Base-by-base conservation (phyloP, 345 rosid species). In the Aquilaria sinensis region DNA sequence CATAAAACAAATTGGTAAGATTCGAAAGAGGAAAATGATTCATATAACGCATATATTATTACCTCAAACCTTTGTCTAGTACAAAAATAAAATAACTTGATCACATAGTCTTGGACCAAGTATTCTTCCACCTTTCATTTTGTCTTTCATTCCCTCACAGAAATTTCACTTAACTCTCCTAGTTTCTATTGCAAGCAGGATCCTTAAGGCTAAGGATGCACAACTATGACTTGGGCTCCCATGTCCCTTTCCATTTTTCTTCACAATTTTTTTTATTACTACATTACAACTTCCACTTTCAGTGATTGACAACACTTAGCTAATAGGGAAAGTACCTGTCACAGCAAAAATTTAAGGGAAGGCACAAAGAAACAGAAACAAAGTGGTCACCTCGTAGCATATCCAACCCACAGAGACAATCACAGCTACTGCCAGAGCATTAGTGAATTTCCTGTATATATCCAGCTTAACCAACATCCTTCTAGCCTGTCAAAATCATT, bases 381-480 rank as follows among this genome's bases (percentile, higher is more conserved):
- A 55, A 51, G 32, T 57, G 59, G n/a, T 66, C 79, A 94, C 99
- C 97, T 94, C 97, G 37, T 94, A 94, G 85, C 97, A 94, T 69
- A 81, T 81, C 99, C 97, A 94, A 61, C 99, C 97, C 31, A 88
- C 84, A 50, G 99, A 94, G 46, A 91, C 90, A 57, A 91, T 74
- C 64, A 91, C 90, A 53, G 96, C 83, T n/a, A 91, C 96, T 23
- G 85, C 96, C 82, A 94, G 74, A 62, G 97, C 96, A 70, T 87
- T 94, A n/a, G 99, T 91, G 76, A 94, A 91, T 82, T 87, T 94
- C 69, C 91, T 71, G 81, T 94, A 91, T 55, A 91, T 87, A 68
- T 91, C 96, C 77, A 91, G 70, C 81, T 88, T 94, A 45, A 65
- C 84, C 81, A 78, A 72, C 87, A 90, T 85, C 75, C 96, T 74